These are phyloP conservation scores for Diaporthe longicolla DNA, from an alignment of 2,329 filamentous ascomycete species.

Conservation along the genomic window DNA sequence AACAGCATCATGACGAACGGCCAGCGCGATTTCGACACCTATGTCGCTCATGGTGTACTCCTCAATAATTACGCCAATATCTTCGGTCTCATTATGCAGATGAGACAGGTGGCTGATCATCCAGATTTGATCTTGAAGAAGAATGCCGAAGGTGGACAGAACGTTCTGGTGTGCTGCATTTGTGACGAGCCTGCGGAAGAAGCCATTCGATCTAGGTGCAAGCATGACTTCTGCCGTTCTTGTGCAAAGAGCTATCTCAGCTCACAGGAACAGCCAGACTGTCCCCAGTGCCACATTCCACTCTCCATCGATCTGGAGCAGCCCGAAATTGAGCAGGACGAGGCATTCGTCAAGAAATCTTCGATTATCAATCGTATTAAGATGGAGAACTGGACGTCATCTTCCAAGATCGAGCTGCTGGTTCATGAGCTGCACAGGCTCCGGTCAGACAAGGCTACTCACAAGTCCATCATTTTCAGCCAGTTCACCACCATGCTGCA, in stretches of 20 bases:
- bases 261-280: slow-evolving; percentile 83
- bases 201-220: slow-evolving; percentile 90
- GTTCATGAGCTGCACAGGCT: slow-evolving; percentile 95
- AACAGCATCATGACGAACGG: slow-evolving; percentile 95
- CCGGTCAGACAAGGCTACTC: slow-evolving; percentile 90
- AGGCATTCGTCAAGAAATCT: slow-evolving; percentile 88
- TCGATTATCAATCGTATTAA: slow-evolving; percentile 99
- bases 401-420: slow-evolving; percentile 96
- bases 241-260: slow-evolving; percentile 86
- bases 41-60: slow-evolving; percentile 93
- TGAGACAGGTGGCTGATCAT: slow-evolving; percentile 97
- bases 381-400: slow-evolving; percentile 99
- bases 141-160: slow-evolving; percentile 86
- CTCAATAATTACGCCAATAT: slow-evolving; percentile 99
- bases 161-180: slow-evolving; percentile 91
- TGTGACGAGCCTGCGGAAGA: slow-evolving; percentile 98
- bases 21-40: slow-evolving; percentile 92
- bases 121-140: slow-evolving; percentile 95
- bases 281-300: slow-evolving; percentile 91
- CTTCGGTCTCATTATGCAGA: slow-evolving; percentile 98
- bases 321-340: slow-evolving; percentile 94
- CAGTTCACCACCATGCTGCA: slow-evolving; percentile 98
- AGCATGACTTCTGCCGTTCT: slow-evolving; percentile 90
- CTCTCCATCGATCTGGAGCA: slow-evolving; percentile 94
- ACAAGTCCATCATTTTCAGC: slow-evolving; percentile 98